phyloP scores from a whole-genome alignment of 2,329 filamentous ascomycete species.

The Cladosporium austrohemisphaericum region DNA sequence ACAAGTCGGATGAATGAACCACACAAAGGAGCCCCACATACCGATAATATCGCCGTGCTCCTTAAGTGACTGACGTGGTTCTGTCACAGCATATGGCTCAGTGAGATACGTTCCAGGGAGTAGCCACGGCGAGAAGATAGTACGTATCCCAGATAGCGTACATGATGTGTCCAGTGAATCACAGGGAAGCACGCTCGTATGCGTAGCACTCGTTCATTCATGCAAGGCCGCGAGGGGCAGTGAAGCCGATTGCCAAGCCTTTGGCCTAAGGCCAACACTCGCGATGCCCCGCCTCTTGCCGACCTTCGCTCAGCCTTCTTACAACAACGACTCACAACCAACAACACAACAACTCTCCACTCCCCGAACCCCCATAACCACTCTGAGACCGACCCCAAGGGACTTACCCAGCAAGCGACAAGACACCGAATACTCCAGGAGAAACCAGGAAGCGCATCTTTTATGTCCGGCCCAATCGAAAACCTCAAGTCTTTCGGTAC shows the following conservation, averaged over 20 bases:
- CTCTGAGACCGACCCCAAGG: background rate
- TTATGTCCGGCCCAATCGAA: conserved; percentile 87
- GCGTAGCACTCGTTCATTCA: no score
- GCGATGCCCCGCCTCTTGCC: no score
- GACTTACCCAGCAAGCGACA: conserved; percentile 10
- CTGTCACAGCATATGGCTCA: no score
- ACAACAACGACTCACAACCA: background rate
- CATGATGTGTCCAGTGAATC: no score
- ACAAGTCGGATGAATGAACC: background rate
- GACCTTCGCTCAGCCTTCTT: no score
- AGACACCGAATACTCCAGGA: background rate
- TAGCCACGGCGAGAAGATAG: no score
- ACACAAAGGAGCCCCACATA: background rate
- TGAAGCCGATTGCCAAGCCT: no score
- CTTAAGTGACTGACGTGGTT: background rate
- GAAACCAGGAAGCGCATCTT: conserved; percentile 35
- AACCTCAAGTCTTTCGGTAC: conserved; percentile 94
- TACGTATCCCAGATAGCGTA: no score
- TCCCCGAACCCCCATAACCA: background rate
- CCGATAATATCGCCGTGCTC: conserved; percentile 2
- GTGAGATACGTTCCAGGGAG: no score
- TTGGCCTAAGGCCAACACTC: no score
- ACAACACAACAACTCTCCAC: conserved; percentile 2
- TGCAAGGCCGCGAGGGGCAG: no score
- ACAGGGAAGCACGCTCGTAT: no score